A percentile compares a stretch with the other conserved stretches of the same genome.
These are phyloP conservation scores for Fusarium aywerte DNA, from an alignment of 2,329 filamentous ascomycete species.

Conservation along the genomic window DNA sequence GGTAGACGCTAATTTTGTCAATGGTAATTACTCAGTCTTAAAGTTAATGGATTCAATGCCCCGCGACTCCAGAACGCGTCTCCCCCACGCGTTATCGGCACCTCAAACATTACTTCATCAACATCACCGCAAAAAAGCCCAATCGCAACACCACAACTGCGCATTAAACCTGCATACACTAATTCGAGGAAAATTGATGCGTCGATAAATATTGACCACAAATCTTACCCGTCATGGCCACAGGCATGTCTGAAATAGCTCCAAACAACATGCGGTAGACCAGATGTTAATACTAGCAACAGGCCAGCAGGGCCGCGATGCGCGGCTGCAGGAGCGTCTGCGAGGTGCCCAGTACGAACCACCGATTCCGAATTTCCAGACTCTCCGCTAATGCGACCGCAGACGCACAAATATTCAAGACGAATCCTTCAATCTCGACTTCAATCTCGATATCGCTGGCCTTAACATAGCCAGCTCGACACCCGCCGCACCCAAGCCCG, in stretches of 20 bases:
- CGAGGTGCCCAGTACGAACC: conserved; percentile 69
- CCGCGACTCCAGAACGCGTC: conserved; percentile 44
- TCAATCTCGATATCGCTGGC: conserved; percentile 63
- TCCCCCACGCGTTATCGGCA: conserved; percentile 40
- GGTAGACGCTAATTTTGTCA: too few relatives aligned
- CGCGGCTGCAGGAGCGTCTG: conserved; percentile 72
- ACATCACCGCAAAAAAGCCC: conserved; percentile 22
- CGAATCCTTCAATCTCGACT: conserved; percentile 68
- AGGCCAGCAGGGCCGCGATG: conserved; percentile 64
- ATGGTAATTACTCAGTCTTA: neutral
- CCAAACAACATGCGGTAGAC: neutral
- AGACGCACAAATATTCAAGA: conserved; percentile 69
- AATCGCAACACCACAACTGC: conserved; percentile 1
- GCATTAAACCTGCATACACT: neutral
- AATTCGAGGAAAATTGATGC: conserved; percentile 9
- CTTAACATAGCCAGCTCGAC: conserved; percentile 48
- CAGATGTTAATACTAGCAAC: conserved; percentile 7
- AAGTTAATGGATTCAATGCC: conserved; percentile 31
- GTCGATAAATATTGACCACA: neutral
- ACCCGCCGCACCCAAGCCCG: conserved; percentile 39
- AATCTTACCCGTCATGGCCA: conserved; percentile 48
- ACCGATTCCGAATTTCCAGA: accelerated
- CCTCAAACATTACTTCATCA: conserved; percentile 41
- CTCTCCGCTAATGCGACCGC: neutral
- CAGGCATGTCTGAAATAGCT: conserved; percentile 43